Percentiles rank a stretch among this genome's conserved stretches.
phyloP scores from a whole-genome alignment of 23 red algal genomes.

The Agarophyton chilense region DNA sequence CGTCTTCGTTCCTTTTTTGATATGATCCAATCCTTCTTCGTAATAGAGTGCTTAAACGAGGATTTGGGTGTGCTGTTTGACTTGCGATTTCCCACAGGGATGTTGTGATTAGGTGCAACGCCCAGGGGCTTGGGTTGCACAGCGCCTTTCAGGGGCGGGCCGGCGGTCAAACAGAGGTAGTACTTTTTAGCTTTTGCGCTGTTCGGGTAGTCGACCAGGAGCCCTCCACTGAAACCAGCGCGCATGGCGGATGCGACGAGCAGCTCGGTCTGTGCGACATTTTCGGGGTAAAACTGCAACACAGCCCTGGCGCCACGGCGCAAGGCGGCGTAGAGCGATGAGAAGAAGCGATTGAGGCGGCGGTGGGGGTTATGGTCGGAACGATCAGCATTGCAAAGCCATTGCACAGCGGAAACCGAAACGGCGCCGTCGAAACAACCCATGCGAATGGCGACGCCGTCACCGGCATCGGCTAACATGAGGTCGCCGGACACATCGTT shows the following conservation, averaged over 20 bases:
- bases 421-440: constrained; percentile 90
- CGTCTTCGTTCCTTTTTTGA: constrained; percentile 85
- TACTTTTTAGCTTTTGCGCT: constrained; percentile 93
- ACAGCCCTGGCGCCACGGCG: constrained; percentile 73
- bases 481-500: constrained; percentile 85
- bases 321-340: constrained; percentile 80
- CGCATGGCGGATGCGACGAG: constrained; percentile 62
- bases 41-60: neutral
- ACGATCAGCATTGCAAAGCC: constrained; percentile 90
- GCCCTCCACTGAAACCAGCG: constrained; percentile 91
- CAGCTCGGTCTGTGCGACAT: constrained; percentile 79
- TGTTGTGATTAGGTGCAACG: constrained; percentile 5
- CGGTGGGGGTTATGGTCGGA: constrained; percentile 73
- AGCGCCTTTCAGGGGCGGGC: constrained; percentile 44
- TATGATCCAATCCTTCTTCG: constrained; percentile 64
- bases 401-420: constrained; percentile 95
- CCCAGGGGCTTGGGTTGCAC: constrained; percentile 50
- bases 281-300: constrained; percentile 95
- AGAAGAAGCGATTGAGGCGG: constrained; percentile 84
- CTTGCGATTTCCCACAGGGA: constrained; percentile 30
- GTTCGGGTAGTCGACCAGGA: constrained; percentile 96
- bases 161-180: constrained; percentile 83
- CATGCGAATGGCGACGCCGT: constrained; percentile 78
- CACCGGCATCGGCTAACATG: constrained; percentile 73
- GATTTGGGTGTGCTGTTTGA: neutral